Percentiles rank a stretch among this genome's conserved stretches.
phyloP scores from a whole-genome alignment of 1,284 basidiomycete genomes.

The Taiwanofungus camphoratus region DNA sequence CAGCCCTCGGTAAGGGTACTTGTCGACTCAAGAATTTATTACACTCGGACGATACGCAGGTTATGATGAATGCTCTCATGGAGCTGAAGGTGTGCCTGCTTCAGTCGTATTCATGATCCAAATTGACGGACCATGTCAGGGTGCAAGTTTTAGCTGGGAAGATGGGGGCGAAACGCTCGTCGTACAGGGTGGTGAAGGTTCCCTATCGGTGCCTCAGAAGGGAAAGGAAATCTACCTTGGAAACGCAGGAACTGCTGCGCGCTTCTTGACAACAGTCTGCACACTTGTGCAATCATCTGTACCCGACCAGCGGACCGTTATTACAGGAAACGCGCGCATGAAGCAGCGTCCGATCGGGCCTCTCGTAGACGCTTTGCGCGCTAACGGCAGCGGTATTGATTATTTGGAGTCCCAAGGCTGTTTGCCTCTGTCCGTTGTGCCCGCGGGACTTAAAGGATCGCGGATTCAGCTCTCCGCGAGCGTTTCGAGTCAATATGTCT shows the following conservation, averaged over 20 bases:
- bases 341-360: conserved; percentile 95
- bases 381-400: conserved; percentile 77
- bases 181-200: conserved; percentile 83
- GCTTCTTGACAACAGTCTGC: conserved; percentile 96
- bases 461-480: conserved; percentile 87
- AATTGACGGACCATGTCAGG: conserved; percentile 38
- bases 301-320: conserved; percentile 55
- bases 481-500: conserved; percentile 98
- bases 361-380: conserved; percentile 86
- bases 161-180: conserved; percentile 92
- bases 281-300: conserved; percentile 64
- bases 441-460: conserved; percentile 82
- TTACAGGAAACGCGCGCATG: conserved; percentile 98
- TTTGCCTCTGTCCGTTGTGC: conserved; percentile 83
- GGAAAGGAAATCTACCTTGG: conserved; percentile 93
- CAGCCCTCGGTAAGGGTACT: conserved; percentile 85
- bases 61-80: conserved; percentile 94
- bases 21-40: conserved; percentile 88
- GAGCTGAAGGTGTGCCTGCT: conserved; percentile 68
- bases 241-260: conserved; percentile 96
- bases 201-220: conserved; percentile 69
- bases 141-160: conserved; percentile 88
- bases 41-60: conserved; percentile 97
- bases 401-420: conserved; percentile 83
- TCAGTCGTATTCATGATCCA: not conserved